Conservation (phyloP, 768 basidiomycete genomes). For the Podaxis pistillaris region DNA sequence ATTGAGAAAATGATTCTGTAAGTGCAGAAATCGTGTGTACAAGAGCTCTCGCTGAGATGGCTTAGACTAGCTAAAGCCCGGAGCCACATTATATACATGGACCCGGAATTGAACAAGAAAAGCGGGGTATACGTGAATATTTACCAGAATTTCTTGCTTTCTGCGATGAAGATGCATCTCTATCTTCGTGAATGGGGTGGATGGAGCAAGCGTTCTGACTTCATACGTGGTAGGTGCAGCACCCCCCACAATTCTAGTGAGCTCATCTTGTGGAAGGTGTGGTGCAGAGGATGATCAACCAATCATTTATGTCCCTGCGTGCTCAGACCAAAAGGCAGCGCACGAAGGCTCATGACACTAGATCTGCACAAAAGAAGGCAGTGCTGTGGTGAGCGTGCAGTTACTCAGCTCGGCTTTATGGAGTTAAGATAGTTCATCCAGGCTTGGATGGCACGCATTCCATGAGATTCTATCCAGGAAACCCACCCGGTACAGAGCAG, state of each 20-base stretch:
- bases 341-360: conserved; percentile 30
- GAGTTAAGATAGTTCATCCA: conserved; percentile 27
- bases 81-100: conserved; percentile 79
- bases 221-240: conserved; percentile 52
- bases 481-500: conserved; percentile 41
- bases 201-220: conserved; percentile 41
- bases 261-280: conserved; percentile 42
- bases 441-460: conserved; percentile 85
- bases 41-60: conserved; percentile 32
- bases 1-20: conserved; percentile 74
- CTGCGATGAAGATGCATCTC: conserved; percentile 83
- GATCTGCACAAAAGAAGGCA: conserved; percentile 44
- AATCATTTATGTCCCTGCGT: conserved; percentile 51
- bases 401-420: neutral
- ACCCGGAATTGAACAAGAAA: conserved; percentile 63
- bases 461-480: conserved; percentile 57
- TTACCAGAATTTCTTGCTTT: conserved; percentile 80
- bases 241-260: conserved; percentile 1
- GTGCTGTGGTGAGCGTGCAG: conserved; percentile 56
- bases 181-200: conserved; percentile 70
- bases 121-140: conserved; percentile 73
- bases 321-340: conserved; percentile 41
- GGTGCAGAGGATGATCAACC: conserved; percentile 59
- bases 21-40: conserved; percentile 21
- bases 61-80: conserved; percentile 57